Evolutionary conservation across 2,329 filamentous ascomycete genomes (phyloP).

Genomic region (Ophiostoma ulmi): DNA sequence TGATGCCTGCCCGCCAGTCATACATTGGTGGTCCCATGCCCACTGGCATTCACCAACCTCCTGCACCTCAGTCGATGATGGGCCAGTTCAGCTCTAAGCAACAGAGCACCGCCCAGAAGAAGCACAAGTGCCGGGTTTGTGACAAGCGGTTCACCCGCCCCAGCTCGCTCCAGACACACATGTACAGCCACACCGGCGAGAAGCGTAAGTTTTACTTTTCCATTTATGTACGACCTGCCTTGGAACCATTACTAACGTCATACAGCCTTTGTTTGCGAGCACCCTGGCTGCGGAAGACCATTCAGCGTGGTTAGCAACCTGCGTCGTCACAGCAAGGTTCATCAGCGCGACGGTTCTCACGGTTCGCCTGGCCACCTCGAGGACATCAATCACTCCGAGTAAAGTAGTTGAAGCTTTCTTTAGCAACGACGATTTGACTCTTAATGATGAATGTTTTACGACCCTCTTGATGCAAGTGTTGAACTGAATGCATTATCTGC

Average conservation of each 20-base stretch:
- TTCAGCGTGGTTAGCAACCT: slow-evolving; percentile 98
- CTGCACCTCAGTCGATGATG: slow-evolving; percentile 96
- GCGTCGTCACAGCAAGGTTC: slow-evolving; percentile 89
- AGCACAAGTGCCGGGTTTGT: slow-evolving; percentile 98
- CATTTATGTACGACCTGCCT: background rate
- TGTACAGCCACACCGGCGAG: slow-evolving; percentile 97
- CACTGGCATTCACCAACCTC: slow-evolving; percentile 52
- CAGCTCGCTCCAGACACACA: slow-evolving; percentile 91
- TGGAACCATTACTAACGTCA: background rate
- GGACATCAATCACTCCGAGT: slow-evolving; percentile 6
- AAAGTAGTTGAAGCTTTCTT: background rate
- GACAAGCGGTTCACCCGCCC: slow-evolving; percentile 95
- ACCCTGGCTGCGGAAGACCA: slow-evolving; percentile 89
- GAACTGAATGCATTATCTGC: background rate
- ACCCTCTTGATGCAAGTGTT: background rate
- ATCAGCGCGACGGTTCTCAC: slow-evolving; percentile 48
- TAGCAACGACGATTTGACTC: background rate
- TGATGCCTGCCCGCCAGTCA: slow-evolving; percentile 10
- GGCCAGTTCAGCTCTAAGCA: slow-evolving; percentile 96
- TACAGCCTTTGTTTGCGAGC: slow-evolving; percentile 85
- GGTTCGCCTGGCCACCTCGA: slow-evolving; percentile 10
- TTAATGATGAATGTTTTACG: background rate
- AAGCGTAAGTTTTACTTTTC: slow-evolving; percentile 70
- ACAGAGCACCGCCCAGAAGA: slow-evolving; percentile 93
- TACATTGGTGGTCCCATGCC: slow-evolving; percentile 56